Evolutionary conservation across 2,329 filamentous ascomycete genomes (phyloP).

Genomic region (Sporothrix sp.): DNA sequence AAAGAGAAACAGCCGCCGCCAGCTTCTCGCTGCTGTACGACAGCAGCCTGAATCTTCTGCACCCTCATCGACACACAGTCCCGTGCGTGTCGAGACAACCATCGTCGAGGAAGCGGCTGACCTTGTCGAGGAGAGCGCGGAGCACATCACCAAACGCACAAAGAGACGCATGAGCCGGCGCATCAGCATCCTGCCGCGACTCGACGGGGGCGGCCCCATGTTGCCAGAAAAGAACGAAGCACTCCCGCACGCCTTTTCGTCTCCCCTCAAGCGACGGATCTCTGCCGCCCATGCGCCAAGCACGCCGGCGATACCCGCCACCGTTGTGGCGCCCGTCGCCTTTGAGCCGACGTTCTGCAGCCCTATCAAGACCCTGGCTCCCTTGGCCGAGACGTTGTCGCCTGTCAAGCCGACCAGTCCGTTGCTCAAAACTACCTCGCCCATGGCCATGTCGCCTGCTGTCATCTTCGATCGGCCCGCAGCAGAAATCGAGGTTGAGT

Average conservation of each 20-base stretch:
- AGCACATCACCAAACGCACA: constrained; percentile 20
- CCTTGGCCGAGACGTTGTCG: background rate
- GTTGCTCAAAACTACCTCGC: too few relatives aligned
- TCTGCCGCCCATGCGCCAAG: background rate
- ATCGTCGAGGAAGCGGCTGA: constrained; percentile 9
- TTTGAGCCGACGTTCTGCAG: constrained; percentile 9
- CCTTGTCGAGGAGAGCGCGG: constrained; percentile 15
- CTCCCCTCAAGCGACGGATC: constrained; percentile 1
- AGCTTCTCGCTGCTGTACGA: constrained; percentile 20
- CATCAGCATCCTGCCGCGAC: constrained; percentile 15
- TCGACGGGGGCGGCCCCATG: background rate
- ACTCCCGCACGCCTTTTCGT: constrained; percentile 17
- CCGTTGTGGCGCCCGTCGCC: background rate
- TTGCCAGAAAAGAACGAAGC: constrained; percentile 19
- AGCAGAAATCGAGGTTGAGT: constrained; percentile 16
- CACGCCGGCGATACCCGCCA: background rate
- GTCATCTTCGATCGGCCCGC: constrained; percentile 24
- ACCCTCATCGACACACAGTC: background rate
- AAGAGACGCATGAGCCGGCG: constrained; percentile 24
- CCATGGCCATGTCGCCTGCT: background rate
- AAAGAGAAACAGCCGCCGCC: constrained; percentile 26
- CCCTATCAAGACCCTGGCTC: background rate
- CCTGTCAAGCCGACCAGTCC: background rate
- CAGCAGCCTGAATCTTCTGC: constrained; percentile 1
- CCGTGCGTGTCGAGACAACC: background rate